Percentiles rank a stretch among this genome's conserved stretches.
Evolutionary conservation across 2,329 filamentous ascomycete species (phyloP).

Genomic region (Capronia americana): DNA sequence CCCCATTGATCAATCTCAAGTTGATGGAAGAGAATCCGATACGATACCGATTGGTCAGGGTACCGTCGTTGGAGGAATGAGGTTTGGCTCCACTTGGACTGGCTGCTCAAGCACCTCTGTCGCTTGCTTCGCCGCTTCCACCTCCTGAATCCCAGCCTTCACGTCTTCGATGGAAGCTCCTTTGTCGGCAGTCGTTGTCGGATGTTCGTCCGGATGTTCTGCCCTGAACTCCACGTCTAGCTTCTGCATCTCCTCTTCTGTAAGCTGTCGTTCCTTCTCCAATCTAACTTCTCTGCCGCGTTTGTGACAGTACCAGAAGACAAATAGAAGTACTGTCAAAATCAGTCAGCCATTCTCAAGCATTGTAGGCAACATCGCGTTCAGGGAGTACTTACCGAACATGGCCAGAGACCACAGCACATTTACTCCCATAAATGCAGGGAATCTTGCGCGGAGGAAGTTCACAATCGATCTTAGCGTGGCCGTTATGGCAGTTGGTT

Average conservation of each 20-base stretch:
- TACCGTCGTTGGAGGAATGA: conserved; percentile 30
- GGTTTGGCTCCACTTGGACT: conserved; percentile 25
- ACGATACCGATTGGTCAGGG: conserved; percentile 18
- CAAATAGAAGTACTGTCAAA: conserved; percentile 79
- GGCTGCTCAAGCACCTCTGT: conserved; percentile 28
- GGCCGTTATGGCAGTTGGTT: conserved; percentile 82
- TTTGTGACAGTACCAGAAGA: conserved; percentile 98
- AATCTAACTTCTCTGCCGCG: conserved; percentile 85
- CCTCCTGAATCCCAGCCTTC: conserved; percentile 49
- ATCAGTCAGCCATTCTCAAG: conserved; percentile 3
- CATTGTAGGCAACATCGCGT: not conserved
- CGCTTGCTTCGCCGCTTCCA: conserved; percentile 45
- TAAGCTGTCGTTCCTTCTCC: conserved; percentile 62
- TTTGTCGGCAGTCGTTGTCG: conserved; percentile 50
- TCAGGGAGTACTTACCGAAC: conserved; percentile 68
- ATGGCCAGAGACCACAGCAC: conserved; percentile 87
- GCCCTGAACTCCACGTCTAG: conserved; percentile 47
- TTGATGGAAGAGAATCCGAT: not conserved
- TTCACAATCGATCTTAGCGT: conserved; percentile 91
- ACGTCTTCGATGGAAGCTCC: conserved; percentile 51
- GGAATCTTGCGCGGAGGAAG: conserved; percentile 85
- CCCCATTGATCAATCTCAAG: conserved; percentile 16
- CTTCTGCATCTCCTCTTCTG: conserved; percentile 51
- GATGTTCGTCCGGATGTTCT: conserved; percentile 43
- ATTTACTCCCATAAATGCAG: conserved; percentile 88